Evolutionary conservation across 495 filamentous ascomycete genomes (phyloP).

Genomic region (Xylaria intraflava): DNA sequence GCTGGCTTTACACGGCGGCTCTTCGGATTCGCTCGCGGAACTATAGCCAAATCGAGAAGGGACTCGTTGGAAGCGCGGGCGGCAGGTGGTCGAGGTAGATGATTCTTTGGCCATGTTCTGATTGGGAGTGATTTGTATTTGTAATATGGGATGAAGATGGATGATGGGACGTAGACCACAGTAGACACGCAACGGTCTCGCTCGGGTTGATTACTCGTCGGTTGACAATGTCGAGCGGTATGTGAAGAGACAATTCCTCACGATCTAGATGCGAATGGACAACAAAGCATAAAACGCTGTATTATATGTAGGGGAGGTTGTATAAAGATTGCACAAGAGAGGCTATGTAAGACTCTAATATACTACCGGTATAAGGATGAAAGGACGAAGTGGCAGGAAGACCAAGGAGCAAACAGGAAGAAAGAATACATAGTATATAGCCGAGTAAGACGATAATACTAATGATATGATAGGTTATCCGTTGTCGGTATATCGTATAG

Average conservation of each 20-base stretch:
- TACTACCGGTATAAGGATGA: too few relatives aligned
- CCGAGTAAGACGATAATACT: too few relatives aligned
- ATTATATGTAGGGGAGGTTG: not conserved
- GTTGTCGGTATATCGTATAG: too few relatives aligned
- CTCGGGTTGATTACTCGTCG: not conserved
- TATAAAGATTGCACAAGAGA: too few relatives aligned
- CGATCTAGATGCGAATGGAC: not conserved
- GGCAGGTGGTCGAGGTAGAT: not conserved
- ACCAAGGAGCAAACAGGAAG: not conserved
- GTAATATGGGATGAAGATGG: not conserved
- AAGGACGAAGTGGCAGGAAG: not conserved
- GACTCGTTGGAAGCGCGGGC: conserved; percentile 9
- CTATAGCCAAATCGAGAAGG: conserved; percentile 29
- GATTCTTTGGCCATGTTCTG: not conserved
- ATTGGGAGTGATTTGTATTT: not conserved
- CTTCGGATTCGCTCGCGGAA: conserved; percentile 33
- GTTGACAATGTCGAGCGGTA: not conserved
- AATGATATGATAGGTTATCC: too few relatives aligned
- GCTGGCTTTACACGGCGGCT: conserved; percentile 20
- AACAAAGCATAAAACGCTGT: not conserved
- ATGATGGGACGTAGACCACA: not conserved
- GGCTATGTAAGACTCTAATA: too few relatives aligned
- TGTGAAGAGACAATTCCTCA: not conserved
- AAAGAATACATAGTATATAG: not conserved
- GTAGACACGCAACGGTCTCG: not conserved